Percentiles rank a stretch among this genome's conserved stretches.
Conservation (phyloP, 257 asterid genomes). For the Ligustrum vulgare region DNA sequence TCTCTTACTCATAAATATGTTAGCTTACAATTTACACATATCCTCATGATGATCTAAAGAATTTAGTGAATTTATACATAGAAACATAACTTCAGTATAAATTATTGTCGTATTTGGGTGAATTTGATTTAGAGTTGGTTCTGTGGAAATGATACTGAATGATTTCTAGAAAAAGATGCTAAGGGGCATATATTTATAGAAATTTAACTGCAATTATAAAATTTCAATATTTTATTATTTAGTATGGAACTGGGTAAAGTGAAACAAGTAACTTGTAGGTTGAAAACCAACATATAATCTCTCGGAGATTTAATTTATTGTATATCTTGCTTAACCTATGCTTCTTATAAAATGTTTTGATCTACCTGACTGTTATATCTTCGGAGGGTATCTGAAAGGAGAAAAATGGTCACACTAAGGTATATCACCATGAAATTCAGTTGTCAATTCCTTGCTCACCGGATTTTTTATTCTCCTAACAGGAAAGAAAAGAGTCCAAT, state of each 20-base stretch:
- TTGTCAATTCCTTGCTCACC: neutral
- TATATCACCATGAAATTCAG: constrained; percentile 7
- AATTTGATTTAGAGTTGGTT: constrained; percentile 19
- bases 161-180: neutral
- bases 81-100: constrained; percentile 6
- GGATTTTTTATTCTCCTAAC: constrained; percentile 7
- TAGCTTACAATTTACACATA: constrained; percentile 8
- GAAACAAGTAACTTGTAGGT: constrained; percentile 11
- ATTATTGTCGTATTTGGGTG: neutral
- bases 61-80: constrained; percentile 13
- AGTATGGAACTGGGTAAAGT: constrained; percentile 11
- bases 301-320: neutral
- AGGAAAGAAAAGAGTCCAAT: neutral
- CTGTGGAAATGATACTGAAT: neutral
- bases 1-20: neutral
- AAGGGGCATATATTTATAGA: neutral
- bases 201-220: neutral
- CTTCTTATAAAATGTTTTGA: neutral
- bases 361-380: neutral
- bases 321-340: neutral
- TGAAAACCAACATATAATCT: constrained; percentile 1
- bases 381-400: neutral
- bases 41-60: constrained; percentile 20
- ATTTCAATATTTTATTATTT: constrained; percentile 10
- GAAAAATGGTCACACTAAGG: constrained; percentile 2